phyloP scores from a whole-genome alignment of 1,139 yeast genomes.

The Nakaseomyces delphensis region DNA sequence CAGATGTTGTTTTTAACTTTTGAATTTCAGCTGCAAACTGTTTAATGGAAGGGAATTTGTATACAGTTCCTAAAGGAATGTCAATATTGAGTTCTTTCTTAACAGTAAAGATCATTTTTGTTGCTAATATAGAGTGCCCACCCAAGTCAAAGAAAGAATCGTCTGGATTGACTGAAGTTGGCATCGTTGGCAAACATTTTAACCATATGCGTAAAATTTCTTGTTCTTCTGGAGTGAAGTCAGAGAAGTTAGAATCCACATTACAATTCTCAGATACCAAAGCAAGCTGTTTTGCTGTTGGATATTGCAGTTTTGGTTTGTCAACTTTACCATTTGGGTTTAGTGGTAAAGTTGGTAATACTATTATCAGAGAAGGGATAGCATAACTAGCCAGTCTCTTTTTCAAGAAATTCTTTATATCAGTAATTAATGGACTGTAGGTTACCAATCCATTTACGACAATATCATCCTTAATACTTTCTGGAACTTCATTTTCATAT shows the following conservation, averaged over 20 bases:
- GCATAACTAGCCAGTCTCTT: slow-evolving; percentile 89
- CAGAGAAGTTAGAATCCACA: slow-evolving; percentile 39
- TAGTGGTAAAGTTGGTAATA: slow-evolving; percentile 75
- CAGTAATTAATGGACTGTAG: slow-evolving; percentile 68
- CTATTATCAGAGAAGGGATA: slow-evolving; percentile 85
- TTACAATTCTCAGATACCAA: slow-evolving; percentile 35
- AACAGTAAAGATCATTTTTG: slow-evolving; percentile 90
- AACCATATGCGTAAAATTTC: slow-evolving; percentile 77
- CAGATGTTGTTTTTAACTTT: slow-evolving; percentile 27
- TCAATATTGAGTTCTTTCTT: slow-evolving; percentile 71
- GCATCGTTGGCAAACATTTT: slow-evolving; percentile 73
- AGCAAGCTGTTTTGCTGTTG: slow-evolving; percentile 71
- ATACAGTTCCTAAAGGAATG: slow-evolving; percentile 81
- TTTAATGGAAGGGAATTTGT: slow-evolving; percentile 77
- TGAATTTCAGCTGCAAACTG: slow-evolving; percentile 70
- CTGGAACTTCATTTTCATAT: slow-evolving; percentile 35
- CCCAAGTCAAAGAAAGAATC: slow-evolving; percentile 97
- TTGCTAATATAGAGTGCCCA: slow-evolving; percentile 94
- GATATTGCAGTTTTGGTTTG: slow-evolving; percentile 94
- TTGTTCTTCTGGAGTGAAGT: slow-evolving; percentile 56
- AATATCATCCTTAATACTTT: slow-evolving; percentile 41
- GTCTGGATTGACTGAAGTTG: slow-evolving; percentile 61
- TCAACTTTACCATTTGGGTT: slow-evolving; percentile 98
- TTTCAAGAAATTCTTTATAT: slow-evolving; percentile 71
- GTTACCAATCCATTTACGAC: slow-evolving; percentile 71